Base-by-base conservation (phyloP, 2,329 filamentous ascomycete genomes). In the Hirsutella rhossiliensis region DNA sequence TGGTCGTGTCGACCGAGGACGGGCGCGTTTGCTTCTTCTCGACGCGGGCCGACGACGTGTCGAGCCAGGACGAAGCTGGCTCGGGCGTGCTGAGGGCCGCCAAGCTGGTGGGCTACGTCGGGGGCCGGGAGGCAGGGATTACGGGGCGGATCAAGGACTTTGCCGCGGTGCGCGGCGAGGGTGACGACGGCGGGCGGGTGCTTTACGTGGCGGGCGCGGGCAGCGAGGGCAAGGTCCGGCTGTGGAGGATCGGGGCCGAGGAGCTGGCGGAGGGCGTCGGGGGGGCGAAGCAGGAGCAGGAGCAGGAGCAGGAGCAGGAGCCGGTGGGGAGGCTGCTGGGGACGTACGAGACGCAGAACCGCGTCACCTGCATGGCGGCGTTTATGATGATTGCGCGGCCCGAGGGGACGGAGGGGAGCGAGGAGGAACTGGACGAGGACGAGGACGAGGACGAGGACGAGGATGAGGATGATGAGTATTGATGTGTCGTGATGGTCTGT, bases 1-100 rank as follows among this genome's bases (percentile, higher is more conserved):
- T 97, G 37, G 80, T 83, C 1, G 71, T 92, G 1, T 87, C 87
- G 2, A 96, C 92, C 0, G 92, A 97, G 60, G 90, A 97, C 59
- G 92, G 92, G 1, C 75, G 85, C 43, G 74, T 97, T 31, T 57
- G 94, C 42, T 87, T 97, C 61, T 94, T 87, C 61, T 82, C 83
- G 32, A 88, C 87, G 2, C 72, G 68, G 40, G 60, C 63, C 1
- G 65, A 67, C 11, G 69, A 76, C 48, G 54, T 77, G 6, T 57
- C 58, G n/a, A 20, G 13, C 13, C 32, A 27, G 23, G 23, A 27
- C 6, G 23, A 27, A 27, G 23, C 23, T 6, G 27, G 8, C n/a
- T 45, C 57, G 48, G 38, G 48, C 44, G 46, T 51, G 32, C 64
- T 80, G 40, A 67, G 73, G 7, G 71, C 78, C 18, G 84, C 84